Base-by-base conservation (phyloP, 192 early-diverging fungal genomes). In the Podila epigama region DNA sequence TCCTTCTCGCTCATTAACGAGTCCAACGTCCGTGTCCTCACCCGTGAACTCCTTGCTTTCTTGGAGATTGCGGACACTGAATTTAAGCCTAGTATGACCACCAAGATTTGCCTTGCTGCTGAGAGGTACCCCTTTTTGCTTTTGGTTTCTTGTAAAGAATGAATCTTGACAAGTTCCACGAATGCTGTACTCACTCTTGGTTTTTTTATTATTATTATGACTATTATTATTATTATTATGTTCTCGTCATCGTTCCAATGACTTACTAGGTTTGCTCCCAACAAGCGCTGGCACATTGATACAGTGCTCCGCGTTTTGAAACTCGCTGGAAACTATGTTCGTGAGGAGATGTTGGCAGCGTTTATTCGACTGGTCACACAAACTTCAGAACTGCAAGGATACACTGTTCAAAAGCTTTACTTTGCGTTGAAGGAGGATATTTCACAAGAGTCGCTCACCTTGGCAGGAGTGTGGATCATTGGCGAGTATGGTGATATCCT, bases 401-500 rank as follows among this genome's bases (percentile, higher is more conserved):
- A 97, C 60, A 91, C 94, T 6, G 92, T 94, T 2, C 93, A 94
- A 66, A 95, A 92, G 70, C 83, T 98, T 42, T 98, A 94, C 80
- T 83, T 88, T 27, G 88, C 95, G 53, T 88, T 98, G 51, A 91
- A 90, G 79, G 83, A 86, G 58, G 94, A 94, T 56, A 89, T 88
- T 69, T 87, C 85, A 5, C 87, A 89, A 83, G 95, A 97, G 70
- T 93, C 92, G 10, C 87, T 98, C 58, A 90, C 96, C 22, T 84
- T 96, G 68, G 93, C 93, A 28, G 92, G 90, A 39, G 87, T 93
- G 6, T 99, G 98, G 98, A 87, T 92, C 54, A 89, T 98, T 78
- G 98, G 98, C 51, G 98, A 99, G 80, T 98, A 92, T 79, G 98
- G 96, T 33, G 97, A 99, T 71, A 75, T 95, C 11, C 86, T 99